Conservation (phyloP, 306 rosid genomes). For the Cicer pinnatifidum region DNA sequence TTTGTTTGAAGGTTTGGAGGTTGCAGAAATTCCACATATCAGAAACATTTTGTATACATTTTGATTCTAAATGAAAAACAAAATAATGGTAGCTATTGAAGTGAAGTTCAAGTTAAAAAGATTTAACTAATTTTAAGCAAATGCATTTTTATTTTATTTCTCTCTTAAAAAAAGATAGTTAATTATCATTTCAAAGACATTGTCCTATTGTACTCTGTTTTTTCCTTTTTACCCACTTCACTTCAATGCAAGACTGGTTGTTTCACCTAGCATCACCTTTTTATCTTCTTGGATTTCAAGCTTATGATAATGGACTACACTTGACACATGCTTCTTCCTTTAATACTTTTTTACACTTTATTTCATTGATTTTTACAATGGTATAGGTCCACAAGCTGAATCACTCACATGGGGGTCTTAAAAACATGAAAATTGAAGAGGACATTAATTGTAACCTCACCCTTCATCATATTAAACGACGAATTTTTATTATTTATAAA, state of each 20-base stretch:
- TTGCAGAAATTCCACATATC: too few relatives aligned
- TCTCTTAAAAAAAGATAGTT: not conserved
- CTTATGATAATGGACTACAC: constrained; percentile 50
- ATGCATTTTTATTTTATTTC: not conserved
- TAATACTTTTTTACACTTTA: constrained; percentile 50
- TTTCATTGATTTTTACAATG: constrained; percentile 45
- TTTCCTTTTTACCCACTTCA: constrained; percentile 13
- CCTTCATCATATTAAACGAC: not conserved
- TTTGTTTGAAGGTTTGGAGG: too few relatives aligned
- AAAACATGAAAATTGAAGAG: constrained; percentile 8
- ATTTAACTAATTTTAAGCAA: not conserved
- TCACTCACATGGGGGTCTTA: constrained; percentile 45
- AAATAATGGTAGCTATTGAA: too few relatives aligned
- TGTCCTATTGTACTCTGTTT: constrained; percentile 27
- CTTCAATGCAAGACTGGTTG: constrained; percentile 39
- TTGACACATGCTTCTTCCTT: constrained; percentile 52
- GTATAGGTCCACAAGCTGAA: constrained; percentile 56
- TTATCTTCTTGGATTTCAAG: constrained; percentile 55
- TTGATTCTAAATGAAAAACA: too few relatives aligned
- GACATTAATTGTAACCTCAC: constrained; percentile 38
- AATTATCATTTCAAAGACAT: not conserved
- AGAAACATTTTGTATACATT: too few relatives aligned
- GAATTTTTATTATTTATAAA: not conserved
- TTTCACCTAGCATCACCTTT: constrained; percentile 39
- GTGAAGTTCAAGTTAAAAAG: too few relatives aligned